These are phyloP conservation scores for Caryopteris hybrid DNA, from an alignment of 305 asterid genomes.

Conservation along the genomic window DNA sequence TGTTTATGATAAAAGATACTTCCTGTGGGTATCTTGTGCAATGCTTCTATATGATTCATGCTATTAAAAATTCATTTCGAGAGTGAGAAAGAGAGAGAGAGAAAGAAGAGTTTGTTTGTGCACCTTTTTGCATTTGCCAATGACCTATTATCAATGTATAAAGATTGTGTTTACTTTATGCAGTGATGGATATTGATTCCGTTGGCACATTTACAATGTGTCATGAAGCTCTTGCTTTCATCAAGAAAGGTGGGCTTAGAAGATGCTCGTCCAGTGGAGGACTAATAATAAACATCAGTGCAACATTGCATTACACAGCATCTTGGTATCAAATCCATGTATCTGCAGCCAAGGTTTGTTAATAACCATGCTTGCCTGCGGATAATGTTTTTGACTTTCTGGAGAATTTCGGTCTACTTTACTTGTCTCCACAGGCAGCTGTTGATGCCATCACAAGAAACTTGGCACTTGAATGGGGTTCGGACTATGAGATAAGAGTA, in stretches of 20 bases:
- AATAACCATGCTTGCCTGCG: neutral
- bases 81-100: too few relatives aligned
- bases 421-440: conserved; percentile 57
- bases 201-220: conserved; percentile 99
- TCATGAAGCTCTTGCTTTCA: conserved; percentile 67
- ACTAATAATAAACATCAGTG: conserved; percentile 81
- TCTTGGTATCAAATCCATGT: conserved; percentile 97
- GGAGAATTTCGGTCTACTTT: neutral
- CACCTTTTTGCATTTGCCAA: neutral
- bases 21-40: too few relatives aligned
- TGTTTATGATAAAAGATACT: too few relatives aligned
- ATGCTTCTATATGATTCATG: too few relatives aligned
- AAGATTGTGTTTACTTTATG: conserved; percentile 7
- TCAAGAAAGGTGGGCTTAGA: conserved; percentile 67
- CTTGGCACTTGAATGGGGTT: conserved; percentile 96
- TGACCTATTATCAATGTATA: too few relatives aligned
- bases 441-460: conserved; percentile 83
- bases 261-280: conserved; percentile 67
- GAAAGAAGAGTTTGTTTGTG: neutral
- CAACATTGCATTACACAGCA: conserved; percentile 92
- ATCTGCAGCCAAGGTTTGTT: conserved; percentile 89
- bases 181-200: conserved; percentile 90
- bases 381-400: neutral
- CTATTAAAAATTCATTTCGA: neutral
- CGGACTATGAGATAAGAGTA: conserved; percentile 81